phyloP scores from a whole-genome alignment of 768 basidiomycete species.

The Sarcodon aspratus region DNA sequence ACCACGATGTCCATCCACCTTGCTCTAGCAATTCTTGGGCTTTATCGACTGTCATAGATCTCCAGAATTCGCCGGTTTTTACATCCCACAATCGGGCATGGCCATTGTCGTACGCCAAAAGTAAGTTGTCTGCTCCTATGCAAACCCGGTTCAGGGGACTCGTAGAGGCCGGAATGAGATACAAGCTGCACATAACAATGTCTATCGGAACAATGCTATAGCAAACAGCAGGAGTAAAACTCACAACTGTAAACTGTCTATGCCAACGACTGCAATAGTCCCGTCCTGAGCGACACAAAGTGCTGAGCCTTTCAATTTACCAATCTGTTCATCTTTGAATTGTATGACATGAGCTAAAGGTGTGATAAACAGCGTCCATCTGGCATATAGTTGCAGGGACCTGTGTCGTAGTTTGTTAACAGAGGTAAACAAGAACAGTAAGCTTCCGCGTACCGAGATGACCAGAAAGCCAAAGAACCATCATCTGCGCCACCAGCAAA shows the following conservation, averaged over 20 bases:
- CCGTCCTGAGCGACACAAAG: constrained; percentile 71
- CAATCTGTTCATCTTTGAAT: constrained; percentile 37
- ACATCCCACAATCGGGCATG: constrained; percentile 84
- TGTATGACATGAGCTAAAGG: constrained; percentile 51
- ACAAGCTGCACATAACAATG: constrained; percentile 36
- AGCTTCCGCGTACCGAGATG: constrained; percentile 35
- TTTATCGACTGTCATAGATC: constrained; percentile 69
- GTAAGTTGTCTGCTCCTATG: constrained; percentile 53
- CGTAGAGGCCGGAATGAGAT: constrained; percentile 74
- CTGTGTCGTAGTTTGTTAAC: constrained; percentile 23
- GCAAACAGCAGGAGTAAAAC: constrained; percentile 16
- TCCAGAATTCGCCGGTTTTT: constrained; percentile 71
- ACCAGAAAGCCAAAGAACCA: constrained; percentile 71
- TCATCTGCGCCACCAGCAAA: constrained; percentile 71
- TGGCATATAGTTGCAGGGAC: constrained; percentile 50
- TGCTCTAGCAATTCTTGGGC: constrained; percentile 63
- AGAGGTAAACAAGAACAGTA: neutral
- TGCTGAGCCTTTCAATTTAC: constrained; percentile 53
- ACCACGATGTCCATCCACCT: constrained; percentile 73
- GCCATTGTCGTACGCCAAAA: constrained; percentile 66
- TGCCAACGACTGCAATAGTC: constrained; percentile 67
- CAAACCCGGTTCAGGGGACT: constrained; percentile 54
- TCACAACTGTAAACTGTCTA: constrained; percentile 73
- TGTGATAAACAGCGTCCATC: constrained; percentile 64
- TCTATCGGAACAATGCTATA: neutral